phyloP scores from a whole-genome alignment of 306 rosid species.

The Cicer yamashitae region DNA sequence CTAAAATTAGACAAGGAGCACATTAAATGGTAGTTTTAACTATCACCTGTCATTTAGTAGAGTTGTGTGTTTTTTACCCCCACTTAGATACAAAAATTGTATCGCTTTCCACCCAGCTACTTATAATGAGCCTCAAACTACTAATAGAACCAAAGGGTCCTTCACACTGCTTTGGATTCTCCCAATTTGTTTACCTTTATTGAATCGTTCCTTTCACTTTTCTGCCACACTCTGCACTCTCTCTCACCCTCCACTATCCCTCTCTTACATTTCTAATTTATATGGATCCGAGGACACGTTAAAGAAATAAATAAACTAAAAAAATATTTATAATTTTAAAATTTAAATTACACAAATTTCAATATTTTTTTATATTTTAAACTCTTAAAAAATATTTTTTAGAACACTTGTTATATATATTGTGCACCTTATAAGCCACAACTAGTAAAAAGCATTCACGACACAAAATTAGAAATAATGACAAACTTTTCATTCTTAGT shows the following conservation, averaged over 20 bases:
- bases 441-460: conserved; percentile 7
- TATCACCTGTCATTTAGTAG: not conserved
- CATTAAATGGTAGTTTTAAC: conserved; percentile 36
- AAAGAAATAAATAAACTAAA: too few relatives aligned
- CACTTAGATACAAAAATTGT: conserved; percentile 3
- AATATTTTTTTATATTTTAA: too few relatives aligned
- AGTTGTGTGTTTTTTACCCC: not conserved
- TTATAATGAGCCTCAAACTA: conserved; percentile 30
- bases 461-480: conserved; percentile 8
- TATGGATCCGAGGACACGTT: too few relatives aligned
- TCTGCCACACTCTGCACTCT: conserved; percentile 50
- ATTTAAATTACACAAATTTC: too few relatives aligned
- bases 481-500: conserved; percentile 22
- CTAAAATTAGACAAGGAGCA: too few relatives aligned
- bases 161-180: conserved; percentile 52
- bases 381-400: too few relatives aligned
- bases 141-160: conserved; percentile 33
- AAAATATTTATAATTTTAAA: too few relatives aligned
- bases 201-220: conserved; percentile 68
- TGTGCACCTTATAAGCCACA: not conserved
- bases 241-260: conserved; percentile 34
- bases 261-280: not conserved
- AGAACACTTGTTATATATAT: too few relatives aligned
- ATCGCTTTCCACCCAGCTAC: conserved; percentile 44
- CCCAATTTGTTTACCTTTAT: conserved; percentile 48